A percentile compares a stretch with the other conserved stretches of the same genome.
Conservation (phyloP, 2,329 filamentous ascomycete genomes). For the Neoascochyta sp. region DNA sequence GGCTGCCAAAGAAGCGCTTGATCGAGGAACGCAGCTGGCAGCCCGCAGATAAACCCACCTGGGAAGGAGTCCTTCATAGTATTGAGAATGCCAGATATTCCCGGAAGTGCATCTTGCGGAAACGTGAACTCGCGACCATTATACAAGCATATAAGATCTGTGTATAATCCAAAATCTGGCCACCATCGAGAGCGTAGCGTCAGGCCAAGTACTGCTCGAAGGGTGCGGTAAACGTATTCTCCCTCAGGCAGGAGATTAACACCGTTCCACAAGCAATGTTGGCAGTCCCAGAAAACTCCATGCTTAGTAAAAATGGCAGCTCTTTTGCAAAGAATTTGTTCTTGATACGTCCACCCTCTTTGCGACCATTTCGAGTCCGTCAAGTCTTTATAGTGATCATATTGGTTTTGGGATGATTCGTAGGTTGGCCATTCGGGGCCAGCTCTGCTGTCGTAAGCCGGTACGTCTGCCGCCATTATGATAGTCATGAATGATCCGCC, state of each 20-base stretch:
- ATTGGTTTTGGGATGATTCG: too few relatives aligned
- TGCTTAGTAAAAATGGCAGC: conserved; percentile 2
- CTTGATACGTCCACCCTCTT: conserved; percentile 7
- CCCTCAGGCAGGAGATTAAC: background rate
- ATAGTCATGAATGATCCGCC: background rate
- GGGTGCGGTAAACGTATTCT: background rate
- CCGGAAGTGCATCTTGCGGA: conserved; percentile 5
- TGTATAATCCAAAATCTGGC: conserved; percentile 5
- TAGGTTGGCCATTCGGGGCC: too few relatives aligned
- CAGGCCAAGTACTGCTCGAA: background rate
- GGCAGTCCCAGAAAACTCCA: conserved; percentile 3
- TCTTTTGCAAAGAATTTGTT: conserved; percentile 7
- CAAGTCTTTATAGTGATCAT: background rate
- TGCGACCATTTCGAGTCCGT: background rate
- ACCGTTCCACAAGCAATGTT: conserved; percentile 3
- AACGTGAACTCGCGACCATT: conserved; percentile 5
- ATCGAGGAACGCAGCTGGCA: conserved; percentile 6
- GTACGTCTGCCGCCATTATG: too few relatives aligned
- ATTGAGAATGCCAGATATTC: conserved; percentile 5
- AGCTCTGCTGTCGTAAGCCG: too few relatives aligned
- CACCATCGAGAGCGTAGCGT: background rate
- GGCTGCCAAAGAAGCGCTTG: conserved; percentile 8
- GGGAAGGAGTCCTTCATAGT: conserved; percentile 1
- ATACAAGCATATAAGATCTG: conserved; percentile 5
- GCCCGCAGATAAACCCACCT: conserved; percentile 4